Evolutionary conservation across 164 flowering plant species (phyloP).

Genomic region (Vitis rupestris): DNA sequence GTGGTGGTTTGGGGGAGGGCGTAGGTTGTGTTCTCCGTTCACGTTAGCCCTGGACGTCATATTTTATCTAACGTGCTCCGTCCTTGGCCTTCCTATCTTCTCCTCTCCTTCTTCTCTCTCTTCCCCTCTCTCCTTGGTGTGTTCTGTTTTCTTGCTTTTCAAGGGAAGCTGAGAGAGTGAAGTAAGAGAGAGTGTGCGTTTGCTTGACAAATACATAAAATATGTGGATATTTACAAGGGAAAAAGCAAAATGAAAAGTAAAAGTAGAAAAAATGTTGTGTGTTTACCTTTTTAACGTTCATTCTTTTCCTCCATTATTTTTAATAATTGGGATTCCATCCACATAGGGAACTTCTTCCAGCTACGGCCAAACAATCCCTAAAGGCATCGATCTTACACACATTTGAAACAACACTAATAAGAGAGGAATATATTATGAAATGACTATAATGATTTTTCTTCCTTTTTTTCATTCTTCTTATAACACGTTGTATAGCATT

Average conservation of each 20-base stretch:
- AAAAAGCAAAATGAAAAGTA: neutral
- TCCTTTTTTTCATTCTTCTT: no score
- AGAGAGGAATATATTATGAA: no score
- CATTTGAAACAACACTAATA: no score
- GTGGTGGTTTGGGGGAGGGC: neutral
- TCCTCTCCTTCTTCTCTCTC: neutral
- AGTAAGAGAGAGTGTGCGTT: neutral
- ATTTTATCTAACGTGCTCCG: constrained; percentile 4
- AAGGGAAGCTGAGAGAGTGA: constrained; percentile 2
- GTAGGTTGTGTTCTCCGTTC: constrained; percentile 19
- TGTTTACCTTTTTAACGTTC: no score
- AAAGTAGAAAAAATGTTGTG: neutral
- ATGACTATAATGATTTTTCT: no score
- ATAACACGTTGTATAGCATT: no score
- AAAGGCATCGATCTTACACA: no score
- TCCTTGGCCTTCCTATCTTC: neutral
- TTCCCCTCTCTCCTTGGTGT: neutral
- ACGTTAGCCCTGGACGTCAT: constrained; percentile 21
- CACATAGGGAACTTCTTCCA: no score
- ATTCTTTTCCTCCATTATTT: no score
- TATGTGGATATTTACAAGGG: no score
- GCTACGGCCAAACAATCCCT: no score
- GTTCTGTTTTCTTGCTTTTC: neutral
- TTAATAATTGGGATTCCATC: no score
- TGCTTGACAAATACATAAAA: constrained; percentile 3